Base-by-base conservation (phyloP, 345 rosid species). In the Eucalyptus pumila region DNA sequence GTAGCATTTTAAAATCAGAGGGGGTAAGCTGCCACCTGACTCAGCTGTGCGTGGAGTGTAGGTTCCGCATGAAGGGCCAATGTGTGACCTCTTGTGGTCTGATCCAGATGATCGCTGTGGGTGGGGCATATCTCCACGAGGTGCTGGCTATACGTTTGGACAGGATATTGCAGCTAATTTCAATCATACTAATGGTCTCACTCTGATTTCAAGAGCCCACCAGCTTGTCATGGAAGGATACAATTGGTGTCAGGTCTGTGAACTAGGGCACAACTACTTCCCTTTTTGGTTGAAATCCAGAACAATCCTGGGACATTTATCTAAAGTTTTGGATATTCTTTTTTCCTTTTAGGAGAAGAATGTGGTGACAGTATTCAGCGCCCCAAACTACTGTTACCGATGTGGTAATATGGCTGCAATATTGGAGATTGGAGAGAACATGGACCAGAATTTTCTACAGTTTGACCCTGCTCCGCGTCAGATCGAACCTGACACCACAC, bases 21-120 rank as follows among this genome's bases (percentile, higher is more conserved):
- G 83, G 21, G 83, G 44, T 72, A 23, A 34, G 44, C 81, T 37
- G 81, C 26, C 81, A 34, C 26, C 81, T 72, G 13, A 72, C 81
- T 72, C 81, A 9, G 44, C 40, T 72, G 81, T 72, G 81, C 3
- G 10, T 72, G 81, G 81, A 34, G 49, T 69, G 56, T 91, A 97
- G 99, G 99, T 97, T 90, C 99, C 99, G 16, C 99, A 96, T 89
- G 99, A 97, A 95, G 99, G 99, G 85, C 99, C 99, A 42, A 97
- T 97, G 99, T 97, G 99, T 86, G 99, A 97, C 92, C 97, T 97
- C 72, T 92, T 97, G 89, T 97, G 99, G 99, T 98, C 99, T 50
- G 99, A 98, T 91, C 99, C 99, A 45, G 99, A 96, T 49, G 99
- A 97, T 69, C 95, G 99, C 24, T 97, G 99, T 88, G 98, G 99